These are phyloP conservation scores for Penicilliopsis zonata DNA, from an alignment of 495 filamentous ascomycete genomes.

Conservation along the genomic window DNA sequence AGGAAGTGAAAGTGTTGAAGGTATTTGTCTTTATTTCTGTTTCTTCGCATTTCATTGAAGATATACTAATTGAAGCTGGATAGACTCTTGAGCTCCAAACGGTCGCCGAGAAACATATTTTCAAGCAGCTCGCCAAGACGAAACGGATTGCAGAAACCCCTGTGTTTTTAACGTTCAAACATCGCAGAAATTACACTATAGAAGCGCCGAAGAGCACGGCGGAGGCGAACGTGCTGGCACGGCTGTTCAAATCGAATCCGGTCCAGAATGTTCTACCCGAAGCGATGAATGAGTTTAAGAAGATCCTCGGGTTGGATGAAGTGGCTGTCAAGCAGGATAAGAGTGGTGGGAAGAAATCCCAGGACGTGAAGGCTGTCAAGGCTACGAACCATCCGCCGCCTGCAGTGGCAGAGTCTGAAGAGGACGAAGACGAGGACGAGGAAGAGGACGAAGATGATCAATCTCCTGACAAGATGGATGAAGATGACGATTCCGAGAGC, in stretches of 20 bases:
- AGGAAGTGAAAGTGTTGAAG: conserved; percentile 68
- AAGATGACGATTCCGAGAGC: conserved; percentile 26
- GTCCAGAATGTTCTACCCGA: conserved; percentile 57
- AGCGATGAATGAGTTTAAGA: conserved; percentile 50
- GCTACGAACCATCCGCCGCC: background rate
- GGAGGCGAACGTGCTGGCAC: conserved; percentile 63
- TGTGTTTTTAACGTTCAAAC: conserved; percentile 27
- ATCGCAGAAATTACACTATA: conserved; percentile 17
- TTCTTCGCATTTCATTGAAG: background rate
- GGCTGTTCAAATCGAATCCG: conserved; percentile 63
- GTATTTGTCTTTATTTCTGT: conserved; percentile 20
- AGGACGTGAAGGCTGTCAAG: too few relatives aligned
- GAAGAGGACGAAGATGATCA: conserved; percentile 8
- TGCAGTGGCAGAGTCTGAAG: conserved; percentile 8
- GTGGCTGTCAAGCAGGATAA: conserved; percentile 7
- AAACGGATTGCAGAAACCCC: conserved; percentile 52
- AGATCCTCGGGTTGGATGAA: conserved; percentile 45
- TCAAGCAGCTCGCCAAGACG: conserved; percentile 60
- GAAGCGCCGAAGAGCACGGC: conserved; percentile 36
- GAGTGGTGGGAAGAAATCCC: conserved; percentile 5
- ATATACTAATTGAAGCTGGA: background rate
- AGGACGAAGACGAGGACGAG: conserved; percentile 2
- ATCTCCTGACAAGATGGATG: conserved; percentile 9
- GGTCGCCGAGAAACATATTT: conserved; percentile 57
- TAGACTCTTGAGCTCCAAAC: conserved; percentile 51